A percentile compares a stretch with the other conserved stretches of the same genome.
phyloP scores from a whole-genome alignment of 495 filamentous ascomycete genomes.

The Cercophora sp. region DNA sequence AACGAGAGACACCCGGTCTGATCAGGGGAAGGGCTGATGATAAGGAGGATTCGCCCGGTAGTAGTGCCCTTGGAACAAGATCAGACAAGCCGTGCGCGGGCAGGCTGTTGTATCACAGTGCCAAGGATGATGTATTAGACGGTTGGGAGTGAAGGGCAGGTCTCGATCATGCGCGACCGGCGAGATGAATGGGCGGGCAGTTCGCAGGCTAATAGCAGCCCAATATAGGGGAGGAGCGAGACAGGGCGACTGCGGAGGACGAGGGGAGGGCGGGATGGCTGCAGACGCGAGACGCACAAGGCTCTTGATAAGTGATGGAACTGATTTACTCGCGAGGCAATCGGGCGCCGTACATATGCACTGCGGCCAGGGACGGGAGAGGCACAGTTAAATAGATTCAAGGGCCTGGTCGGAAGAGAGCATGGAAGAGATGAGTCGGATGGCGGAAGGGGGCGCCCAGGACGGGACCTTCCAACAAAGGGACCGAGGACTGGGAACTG shows the following conservation, averaged over 20 bases:
- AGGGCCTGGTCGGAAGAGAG: slow-evolving; percentile 1
- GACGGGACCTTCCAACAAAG: no score
- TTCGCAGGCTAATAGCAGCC: slow-evolving; percentile 19
- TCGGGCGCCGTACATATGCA: slow-evolving; percentile 5
- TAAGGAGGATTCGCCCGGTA: neutral
- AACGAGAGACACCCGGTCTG: neutral
- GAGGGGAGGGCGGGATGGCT: slow-evolving; percentile 6
- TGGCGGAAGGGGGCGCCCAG: no score
- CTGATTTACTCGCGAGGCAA: no score
- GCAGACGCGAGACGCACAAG: slow-evolving; percentile 11
- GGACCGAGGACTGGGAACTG: neutral
- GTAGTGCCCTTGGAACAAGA: neutral
- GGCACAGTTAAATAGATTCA: neutral
- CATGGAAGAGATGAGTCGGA: neutral
- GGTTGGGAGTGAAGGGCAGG: neutral
- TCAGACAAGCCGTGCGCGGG: neutral
- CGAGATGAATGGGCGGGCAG: slow-evolving; percentile 10
- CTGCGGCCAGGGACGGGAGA: neutral
- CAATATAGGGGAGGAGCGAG: no score
- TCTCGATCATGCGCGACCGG: slow-evolving; percentile 17
- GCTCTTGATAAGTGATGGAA: slow-evolving; percentile 1
- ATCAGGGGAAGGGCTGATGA: neutral
- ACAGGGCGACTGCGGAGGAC: no score
- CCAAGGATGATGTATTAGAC: slow-evolving; percentile 15
- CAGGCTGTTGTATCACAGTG: slow-evolving; percentile 13